phyloP scores from a whole-genome alignment of 2,329 filamentous ascomycete species.

The Beauveria bassiana region DNA sequence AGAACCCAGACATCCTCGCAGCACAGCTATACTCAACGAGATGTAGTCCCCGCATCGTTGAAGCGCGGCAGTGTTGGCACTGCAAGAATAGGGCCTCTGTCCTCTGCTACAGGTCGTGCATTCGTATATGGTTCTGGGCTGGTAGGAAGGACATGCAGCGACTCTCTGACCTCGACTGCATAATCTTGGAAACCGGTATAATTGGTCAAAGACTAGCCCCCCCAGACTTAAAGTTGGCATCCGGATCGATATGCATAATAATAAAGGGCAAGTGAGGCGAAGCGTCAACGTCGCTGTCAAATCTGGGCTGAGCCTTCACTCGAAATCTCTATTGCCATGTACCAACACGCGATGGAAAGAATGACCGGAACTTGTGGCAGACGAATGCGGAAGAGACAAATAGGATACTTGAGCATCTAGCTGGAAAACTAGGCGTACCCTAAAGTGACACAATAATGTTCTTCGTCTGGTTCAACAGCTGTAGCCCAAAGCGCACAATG shows the following conservation, averaged over 20 bases:
- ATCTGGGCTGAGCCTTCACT: neutral
- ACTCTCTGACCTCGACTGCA: neutral
- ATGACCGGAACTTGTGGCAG: neutral
- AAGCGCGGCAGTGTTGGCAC: neutral
- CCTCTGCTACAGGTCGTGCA: neutral
- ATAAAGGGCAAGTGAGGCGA: neutral
- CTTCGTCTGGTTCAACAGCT: neutral
- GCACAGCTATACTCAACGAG: neutral
- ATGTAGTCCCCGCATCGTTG: neutral
- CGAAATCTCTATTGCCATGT: neutral
- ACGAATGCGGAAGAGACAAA: neutral
- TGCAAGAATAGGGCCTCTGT: neutral
- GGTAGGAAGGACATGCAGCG: neutral
- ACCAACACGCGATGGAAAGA: neutral
- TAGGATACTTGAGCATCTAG: neutral
- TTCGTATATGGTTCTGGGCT: neutral
- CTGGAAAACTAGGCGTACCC: neutral
- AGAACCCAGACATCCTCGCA: conserved; percentile 6
- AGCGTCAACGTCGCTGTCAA: neutral
- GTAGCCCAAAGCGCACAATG: neutral
- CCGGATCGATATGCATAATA: neutral
- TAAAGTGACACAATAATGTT: neutral
- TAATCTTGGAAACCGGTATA: neutral
- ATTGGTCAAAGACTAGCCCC: neutral
- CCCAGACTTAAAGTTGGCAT: neutral